Evolutionary conservation across 2,329 filamentous ascomycete species (phyloP).

Genomic region (Colletotrichum tamarilloi): DNA sequence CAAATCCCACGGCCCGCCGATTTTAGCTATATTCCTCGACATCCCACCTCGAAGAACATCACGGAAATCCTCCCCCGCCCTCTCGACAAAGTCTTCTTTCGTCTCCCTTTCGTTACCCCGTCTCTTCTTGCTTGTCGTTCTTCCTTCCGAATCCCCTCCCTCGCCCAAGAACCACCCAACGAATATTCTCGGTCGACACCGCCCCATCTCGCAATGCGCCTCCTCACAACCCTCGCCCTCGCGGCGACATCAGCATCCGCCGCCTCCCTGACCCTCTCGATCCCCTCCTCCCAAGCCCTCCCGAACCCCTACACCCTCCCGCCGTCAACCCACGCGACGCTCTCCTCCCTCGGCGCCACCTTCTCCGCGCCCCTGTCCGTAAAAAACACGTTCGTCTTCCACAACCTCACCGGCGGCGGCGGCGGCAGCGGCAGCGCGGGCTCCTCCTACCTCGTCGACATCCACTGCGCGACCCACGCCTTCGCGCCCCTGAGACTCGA

Average conservation of each 20-base stretch:
- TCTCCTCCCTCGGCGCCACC: slow-evolving; percentile 53
- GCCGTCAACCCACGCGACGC: slow-evolving; percentile 73
- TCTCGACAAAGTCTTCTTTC: background rate
- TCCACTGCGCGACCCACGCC: slow-evolving; percentile 78
- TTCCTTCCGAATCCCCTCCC: too few species aligned
- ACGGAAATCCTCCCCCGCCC: background rate
- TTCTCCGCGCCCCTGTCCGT: slow-evolving; percentile 72
- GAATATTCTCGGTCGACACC: too few species aligned
- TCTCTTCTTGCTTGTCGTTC: background rate
- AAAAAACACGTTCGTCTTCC: slow-evolving; percentile 80
- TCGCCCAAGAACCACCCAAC: too few species aligned
- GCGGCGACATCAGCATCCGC: slow-evolving; percentile 46
- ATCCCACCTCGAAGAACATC: background rate
- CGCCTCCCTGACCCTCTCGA: slow-evolving; percentile 58
- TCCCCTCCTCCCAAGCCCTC: slow-evolving; percentile 50
- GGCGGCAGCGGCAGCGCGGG: slow-evolving; percentile 48
- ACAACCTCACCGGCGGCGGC: slow-evolving; percentile 66
- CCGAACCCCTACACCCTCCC: slow-evolving; percentile 67
- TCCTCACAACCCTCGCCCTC: slow-evolving; percentile 47
- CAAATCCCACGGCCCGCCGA: background rate
- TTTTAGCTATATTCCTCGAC: background rate
- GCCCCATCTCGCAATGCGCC: slow-evolving; percentile 46
- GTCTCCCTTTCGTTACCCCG: background rate
- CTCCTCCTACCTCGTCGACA: slow-evolving; percentile 84
- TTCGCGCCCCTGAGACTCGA: slow-evolving; percentile 88